These are phyloP conservation scores for Starmera quercuum DNA, from an alignment of 805 yeast species.

Conservation along the genomic window DNA sequence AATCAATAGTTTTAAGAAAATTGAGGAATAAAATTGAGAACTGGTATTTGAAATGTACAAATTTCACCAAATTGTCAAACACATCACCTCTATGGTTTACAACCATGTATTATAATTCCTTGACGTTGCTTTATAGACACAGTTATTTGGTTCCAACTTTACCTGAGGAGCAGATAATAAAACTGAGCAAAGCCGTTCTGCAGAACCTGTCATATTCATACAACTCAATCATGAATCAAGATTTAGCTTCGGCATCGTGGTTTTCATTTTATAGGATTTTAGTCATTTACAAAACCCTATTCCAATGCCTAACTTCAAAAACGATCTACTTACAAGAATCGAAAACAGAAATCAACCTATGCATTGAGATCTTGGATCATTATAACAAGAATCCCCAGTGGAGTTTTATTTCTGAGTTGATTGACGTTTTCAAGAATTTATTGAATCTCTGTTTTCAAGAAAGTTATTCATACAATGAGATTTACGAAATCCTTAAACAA, in stretches of 20 bases:
- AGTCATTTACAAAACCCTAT: conserved; percentile 38
- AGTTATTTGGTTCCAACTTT: conserved; percentile 41
- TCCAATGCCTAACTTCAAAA: conserved; percentile 41
- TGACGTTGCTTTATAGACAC: conserved; percentile 41
- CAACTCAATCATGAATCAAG: conserved; percentile 31
- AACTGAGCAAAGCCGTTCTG: conserved; percentile 36
- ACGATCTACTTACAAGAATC: conserved; percentile 38
- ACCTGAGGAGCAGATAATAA: conserved; percentile 28
- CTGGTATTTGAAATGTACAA: conserved; percentile 25
- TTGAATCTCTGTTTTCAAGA: conserved; percentile 38
- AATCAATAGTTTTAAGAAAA: conserved; percentile 7
- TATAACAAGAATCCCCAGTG: conserved; percentile 34
- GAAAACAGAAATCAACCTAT: conserved; percentile 40
- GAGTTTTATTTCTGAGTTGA: conserved; percentile 39
- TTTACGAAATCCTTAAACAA: conserved; percentile 33
- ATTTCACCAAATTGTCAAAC: conserved; percentile 3
- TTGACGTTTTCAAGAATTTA: conserved; percentile 38
- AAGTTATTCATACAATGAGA: conserved; percentile 28
- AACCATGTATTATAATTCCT: conserved; percentile 38
- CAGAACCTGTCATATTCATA: conserved; percentile 39
- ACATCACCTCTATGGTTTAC: conserved; percentile 23
- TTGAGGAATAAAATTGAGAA: conserved; percentile 21
- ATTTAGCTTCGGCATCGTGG: conserved; percentile 40
- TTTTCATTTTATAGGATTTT: conserved; percentile 41
- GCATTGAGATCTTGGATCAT: conserved; percentile 39